phyloP scores from a whole-genome alignment of 1,139 yeast genomes.

The Sugiyamaella japonica region DNA sequence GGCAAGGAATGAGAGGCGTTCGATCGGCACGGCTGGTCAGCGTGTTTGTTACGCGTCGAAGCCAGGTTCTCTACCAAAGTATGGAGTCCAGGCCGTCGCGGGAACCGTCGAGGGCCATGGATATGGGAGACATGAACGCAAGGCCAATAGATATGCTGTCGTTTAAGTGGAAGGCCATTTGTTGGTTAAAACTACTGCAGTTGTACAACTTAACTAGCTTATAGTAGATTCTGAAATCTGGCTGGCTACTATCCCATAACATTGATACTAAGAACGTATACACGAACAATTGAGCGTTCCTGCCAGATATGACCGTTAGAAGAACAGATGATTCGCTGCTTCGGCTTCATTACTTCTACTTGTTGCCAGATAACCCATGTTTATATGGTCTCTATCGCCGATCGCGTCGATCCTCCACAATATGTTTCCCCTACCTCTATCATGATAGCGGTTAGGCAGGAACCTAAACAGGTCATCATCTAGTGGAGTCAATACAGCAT shows the following conservation, averaged over 20 bases:
- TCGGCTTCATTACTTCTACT: too few species aligned
- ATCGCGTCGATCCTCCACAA: background rate
- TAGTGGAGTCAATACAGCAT: background rate
- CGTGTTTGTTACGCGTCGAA: background rate
- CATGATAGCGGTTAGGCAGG: slow-evolving; percentile 1
- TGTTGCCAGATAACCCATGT: too few species aligned
- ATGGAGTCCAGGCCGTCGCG: background rate
- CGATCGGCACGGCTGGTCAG: background rate
- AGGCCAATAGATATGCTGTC: too few species aligned
- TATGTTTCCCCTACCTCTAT: background rate
- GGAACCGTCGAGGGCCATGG: too few species aligned
- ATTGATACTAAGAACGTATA: too few species aligned
- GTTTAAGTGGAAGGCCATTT: background rate
- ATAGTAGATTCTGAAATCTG: too few species aligned
- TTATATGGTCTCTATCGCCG: background rate
- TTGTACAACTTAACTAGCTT: too few species aligned
- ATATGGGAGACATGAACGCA: background rate
- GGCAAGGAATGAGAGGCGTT: slow-evolving; percentile 1
- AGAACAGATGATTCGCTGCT: too few species aligned
- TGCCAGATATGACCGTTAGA: too few species aligned
- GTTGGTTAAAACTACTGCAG: background rate
- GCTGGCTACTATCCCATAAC: too few species aligned
- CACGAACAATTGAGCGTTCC: too few species aligned
- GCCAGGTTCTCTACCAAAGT: background rate
- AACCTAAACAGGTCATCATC: background rate